Evolutionary conservation across 768 basidiomycete genomes (phyloP).

Genomic region (Auricularia cornea): DNA sequence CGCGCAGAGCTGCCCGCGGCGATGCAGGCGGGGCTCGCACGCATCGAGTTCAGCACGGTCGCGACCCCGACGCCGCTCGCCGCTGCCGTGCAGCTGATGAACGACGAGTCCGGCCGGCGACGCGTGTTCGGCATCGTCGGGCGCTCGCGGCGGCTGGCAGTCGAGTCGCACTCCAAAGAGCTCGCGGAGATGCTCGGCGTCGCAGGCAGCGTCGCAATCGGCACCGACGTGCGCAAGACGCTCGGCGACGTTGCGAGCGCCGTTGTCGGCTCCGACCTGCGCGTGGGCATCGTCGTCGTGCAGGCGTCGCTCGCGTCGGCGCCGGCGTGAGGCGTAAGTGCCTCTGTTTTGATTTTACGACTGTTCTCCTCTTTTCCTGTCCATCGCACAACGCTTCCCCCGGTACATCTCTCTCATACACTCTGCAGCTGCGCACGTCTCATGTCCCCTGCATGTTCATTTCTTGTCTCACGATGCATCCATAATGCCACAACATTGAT

Average conservation of each 20-base stretch:
- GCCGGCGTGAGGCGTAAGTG: no score
- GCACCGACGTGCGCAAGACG: constrained; percentile 65
- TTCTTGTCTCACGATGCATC: no score
- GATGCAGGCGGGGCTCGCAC: constrained; percentile 14
- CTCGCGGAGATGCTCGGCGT: constrained; percentile 53
- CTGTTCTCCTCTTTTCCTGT: no score
- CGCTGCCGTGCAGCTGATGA: constrained; percentile 8
- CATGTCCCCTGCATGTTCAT: no score
- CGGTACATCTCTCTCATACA: no score
- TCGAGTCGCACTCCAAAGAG: constrained; percentile 66
- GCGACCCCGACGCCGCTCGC: constrained; percentile 19
- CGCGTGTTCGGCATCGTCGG: constrained; percentile 61
- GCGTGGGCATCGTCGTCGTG: constrained; percentile 56
- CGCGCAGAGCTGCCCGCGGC: constrained; percentile 1
- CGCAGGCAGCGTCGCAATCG: constrained; percentile 34
- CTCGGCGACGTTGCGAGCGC: constrained; percentile 79
- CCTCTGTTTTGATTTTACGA: no score
- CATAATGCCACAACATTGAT: no score
- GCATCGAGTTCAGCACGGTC: constrained; percentile 24
- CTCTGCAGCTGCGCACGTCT: no score
- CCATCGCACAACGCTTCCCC: no score
- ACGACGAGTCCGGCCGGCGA: constrained; percentile 16
- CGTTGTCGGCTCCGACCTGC: constrained; percentile 54
- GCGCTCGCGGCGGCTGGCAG: constrained; percentile 63
- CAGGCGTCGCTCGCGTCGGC: constrained; percentile 34